Percentiles rank a stretch among this genome's conserved stretches.
These are phyloP conservation scores for Jaminaea rosea DNA, from an alignment of 1,284 basidiomycete genomes.

Conservation along the genomic window DNA sequence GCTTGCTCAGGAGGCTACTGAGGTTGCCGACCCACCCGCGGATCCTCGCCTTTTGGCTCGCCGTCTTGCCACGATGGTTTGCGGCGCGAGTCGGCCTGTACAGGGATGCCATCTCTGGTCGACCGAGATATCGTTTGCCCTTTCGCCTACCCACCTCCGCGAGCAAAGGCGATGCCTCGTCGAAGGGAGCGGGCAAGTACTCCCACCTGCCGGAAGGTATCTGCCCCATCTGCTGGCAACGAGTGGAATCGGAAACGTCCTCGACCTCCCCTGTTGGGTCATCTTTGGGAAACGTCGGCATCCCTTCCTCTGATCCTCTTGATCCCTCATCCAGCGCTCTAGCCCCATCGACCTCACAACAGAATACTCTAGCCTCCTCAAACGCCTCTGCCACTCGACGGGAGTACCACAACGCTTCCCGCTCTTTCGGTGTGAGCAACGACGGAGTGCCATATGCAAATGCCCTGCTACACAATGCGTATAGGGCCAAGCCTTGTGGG, in stretches of 20 bases:
- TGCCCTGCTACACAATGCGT: slow-evolving; percentile 31
- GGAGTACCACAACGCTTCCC: not conserved
- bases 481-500: slow-evolving; percentile 36
- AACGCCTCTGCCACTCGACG: not conserved
- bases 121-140: slow-evolving; percentile 7
- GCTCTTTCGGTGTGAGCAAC: slow-evolving; percentile 11
- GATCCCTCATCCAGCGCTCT: slow-evolving; percentile 17
- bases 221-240: slow-evolving; percentile 41
- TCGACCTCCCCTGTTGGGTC: slow-evolving; percentile 1
- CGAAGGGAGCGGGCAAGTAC: slow-evolving; percentile 16
- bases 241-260: slow-evolving; percentile 29
- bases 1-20: slow-evolving; percentile 56
- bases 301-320: slow-evolving; percentile 32
- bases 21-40: slow-evolving; percentile 43
- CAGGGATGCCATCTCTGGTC: slow-evolving; percentile 13
- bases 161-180: slow-evolving; percentile 1
- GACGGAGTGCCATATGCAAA: slow-evolving; percentile 37
- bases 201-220: slow-evolving; percentile 25
- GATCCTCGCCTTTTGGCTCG: slow-evolving; percentile 43
- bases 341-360: slow-evolving; percentile 1
- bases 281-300: too few species aligned
- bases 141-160: slow-evolving; percentile 3
- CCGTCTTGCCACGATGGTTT: slow-evolving; percentile 20
- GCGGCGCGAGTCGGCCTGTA: slow-evolving; percentile 21
- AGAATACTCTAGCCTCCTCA: too few species aligned